These are phyloP conservation scores for Arabidopsis arenosa DNA, from an alignment of 345 rosid genomes.

Conservation along the genomic window DNA sequence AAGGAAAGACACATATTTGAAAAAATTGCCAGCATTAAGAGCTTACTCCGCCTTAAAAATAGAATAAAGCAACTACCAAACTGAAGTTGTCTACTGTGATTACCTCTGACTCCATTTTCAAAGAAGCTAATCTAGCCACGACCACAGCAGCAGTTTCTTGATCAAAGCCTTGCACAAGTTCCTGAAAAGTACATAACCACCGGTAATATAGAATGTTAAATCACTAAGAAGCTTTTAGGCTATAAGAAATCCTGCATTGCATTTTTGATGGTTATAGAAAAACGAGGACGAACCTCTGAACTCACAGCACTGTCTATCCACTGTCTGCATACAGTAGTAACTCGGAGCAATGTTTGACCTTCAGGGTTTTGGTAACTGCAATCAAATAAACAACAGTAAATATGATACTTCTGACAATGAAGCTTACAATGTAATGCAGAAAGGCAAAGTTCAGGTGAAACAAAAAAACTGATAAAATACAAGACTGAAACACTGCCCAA, in stretches of 20 bases:
- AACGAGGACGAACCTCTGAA: neutral
- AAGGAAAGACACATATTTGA: neutral
- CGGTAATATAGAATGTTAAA: neutral
- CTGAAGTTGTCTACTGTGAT: neutral
- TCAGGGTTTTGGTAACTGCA: constrained; percentile 2
- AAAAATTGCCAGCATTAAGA: neutral
- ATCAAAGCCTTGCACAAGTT: constrained; percentile 80
- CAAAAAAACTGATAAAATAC: neutral
- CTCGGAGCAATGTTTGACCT: neutral
- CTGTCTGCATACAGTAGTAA: constrained; percentile 4
- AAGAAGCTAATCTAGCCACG: constrained; percentile 78
- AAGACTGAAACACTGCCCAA: neutral
- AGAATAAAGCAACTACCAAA: neutral
- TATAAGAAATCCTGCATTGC: neutral
- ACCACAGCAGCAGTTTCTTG: constrained; percentile 92
- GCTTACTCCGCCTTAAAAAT: neutral
- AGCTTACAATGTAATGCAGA: neutral
- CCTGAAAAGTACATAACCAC: constrained; percentile 50
- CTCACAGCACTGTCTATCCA: neutral
- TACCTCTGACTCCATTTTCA: constrained; percentile 90
- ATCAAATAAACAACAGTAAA: neutral
- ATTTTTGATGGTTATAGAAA: neutral
- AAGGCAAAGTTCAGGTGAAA: neutral
- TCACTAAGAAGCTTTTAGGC: neutral
- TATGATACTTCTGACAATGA: neutral